Conservation (phyloP, 352 stramenopile species). For the Globisporangium perplexum region DNA sequence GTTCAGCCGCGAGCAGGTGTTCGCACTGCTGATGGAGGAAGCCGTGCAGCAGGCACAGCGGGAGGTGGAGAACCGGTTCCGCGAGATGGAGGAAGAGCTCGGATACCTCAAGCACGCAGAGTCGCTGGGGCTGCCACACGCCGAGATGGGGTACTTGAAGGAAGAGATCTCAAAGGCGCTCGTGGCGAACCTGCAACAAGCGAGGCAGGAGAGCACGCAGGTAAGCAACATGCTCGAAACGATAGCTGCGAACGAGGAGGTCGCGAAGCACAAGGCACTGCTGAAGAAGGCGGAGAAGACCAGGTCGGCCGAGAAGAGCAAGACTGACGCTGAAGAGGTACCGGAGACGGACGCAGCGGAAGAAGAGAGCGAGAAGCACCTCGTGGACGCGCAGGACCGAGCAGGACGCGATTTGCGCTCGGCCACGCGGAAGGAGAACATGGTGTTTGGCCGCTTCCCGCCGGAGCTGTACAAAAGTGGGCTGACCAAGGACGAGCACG, state of each 20-base stretch:
- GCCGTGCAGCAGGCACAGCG: conserved; percentile 69
- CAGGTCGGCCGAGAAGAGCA: conserved; percentile 6
- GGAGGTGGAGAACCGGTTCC: conserved; percentile 79
- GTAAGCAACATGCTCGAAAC: conserved; percentile 43
- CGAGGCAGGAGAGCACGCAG: conserved; percentile 43
- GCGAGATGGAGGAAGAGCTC: conserved; percentile 84
- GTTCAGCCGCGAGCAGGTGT: conserved; percentile 73
- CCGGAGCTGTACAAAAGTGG: conserved; percentile 54
- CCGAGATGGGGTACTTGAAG: conserved; percentile 52
- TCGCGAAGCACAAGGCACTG: conserved; percentile 35
- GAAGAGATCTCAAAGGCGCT: conserved; percentile 63
- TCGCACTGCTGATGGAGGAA: conserved; percentile 81
- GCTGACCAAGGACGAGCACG: conserved; percentile 53
- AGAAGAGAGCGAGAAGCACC: conserved; percentile 38
- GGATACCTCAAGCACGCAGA: conserved; percentile 54
- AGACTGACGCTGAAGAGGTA: conserved; percentile 15
- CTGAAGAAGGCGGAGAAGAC: conserved; percentile 25
- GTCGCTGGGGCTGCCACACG: conserved; percentile 31
- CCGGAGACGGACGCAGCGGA: conserved; percentile 28
- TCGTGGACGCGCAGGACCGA: conserved; percentile 37
- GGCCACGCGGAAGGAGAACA: conserved; percentile 38
- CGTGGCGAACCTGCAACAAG: conserved; percentile 43
- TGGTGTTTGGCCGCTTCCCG: conserved; percentile 66
- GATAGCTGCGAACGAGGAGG: conserved; percentile 54
- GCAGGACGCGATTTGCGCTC: conserved; percentile 20